Percentiles rank a stretch among this genome's conserved stretches.
phyloP scores from a whole-genome alignment of 1,139 yeast species.

The Saccharomyces hybrid region DNA sequence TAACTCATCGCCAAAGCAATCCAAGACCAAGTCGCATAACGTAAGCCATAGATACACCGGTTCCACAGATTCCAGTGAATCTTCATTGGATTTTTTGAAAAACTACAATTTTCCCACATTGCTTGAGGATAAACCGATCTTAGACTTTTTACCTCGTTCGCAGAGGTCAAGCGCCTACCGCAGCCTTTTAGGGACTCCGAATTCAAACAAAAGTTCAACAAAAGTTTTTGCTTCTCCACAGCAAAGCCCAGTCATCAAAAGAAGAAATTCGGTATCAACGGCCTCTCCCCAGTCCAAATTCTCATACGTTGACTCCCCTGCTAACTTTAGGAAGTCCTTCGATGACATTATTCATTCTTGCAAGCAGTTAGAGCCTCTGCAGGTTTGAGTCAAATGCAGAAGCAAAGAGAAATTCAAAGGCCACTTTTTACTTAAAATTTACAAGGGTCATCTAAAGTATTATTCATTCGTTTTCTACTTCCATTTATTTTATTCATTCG shows the following conservation, averaged over 20 bases:
- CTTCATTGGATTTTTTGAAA: conserved; percentile 23
- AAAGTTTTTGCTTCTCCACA: not conserved
- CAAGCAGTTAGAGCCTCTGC: not conserved
- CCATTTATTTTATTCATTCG: not conserved
- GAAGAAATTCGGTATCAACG: not conserved
- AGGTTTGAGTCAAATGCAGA: not conserved
- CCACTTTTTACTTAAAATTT: too few relatives aligned
- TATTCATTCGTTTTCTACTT: not conserved
- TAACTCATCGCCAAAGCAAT: conserved; percentile 8
- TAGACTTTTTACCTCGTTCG: not conserved
- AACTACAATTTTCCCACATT: conserved; percentile 28
- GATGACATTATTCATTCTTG: not conserved
- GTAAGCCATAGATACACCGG: conserved; percentile 5
- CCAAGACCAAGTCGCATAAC: not conserved
- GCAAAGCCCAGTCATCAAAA: not conserved
- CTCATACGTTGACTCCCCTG: not conserved
- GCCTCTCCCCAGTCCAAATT: not conserved
- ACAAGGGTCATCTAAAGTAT: not conserved
- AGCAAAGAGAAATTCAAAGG: not conserved
- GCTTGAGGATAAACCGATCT: conserved; percentile 15
- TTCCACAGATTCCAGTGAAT: conserved; percentile 15
- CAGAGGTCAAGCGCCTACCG: not conserved
- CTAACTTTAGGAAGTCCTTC: not conserved
- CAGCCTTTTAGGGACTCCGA: not conserved
- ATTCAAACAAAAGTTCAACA: not conserved